Evolutionary conservation across 108 stramenopile genomes (phyloP), one percentile per base, ranked within the genome.

Genomic region (Pseudonitzschia delicatissima): DNA sequence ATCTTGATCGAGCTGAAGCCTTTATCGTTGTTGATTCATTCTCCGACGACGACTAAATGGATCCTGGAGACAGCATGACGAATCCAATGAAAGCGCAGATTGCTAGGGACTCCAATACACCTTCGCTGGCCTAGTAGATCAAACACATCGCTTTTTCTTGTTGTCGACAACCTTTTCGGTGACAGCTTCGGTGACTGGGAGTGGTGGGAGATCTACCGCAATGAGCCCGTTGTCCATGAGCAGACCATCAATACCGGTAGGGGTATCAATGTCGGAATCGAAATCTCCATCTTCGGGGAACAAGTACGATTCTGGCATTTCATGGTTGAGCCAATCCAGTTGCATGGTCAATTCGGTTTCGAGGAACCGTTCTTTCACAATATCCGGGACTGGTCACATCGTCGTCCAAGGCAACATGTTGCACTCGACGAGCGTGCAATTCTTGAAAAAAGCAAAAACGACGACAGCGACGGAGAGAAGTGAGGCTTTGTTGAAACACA

Each of bases 101-200:
- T 15, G 60, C 73, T 23, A 74, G 31, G n/a, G 73, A 74, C 15
- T 74, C 73, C n/a, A 74, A 11, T 2, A 62, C 60, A 23, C 73
- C 73, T 20, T 74, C 66, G 44, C 61, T 59, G 26, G 35, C 61
- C n/a, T 4, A 74, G 27, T 4, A 60, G 36, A 49, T 74, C 73
- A 26, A 73, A 39, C 4, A 57, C 18, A 9, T 45, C 33, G 17
- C 26, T 18, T 27, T n/a, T 57, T 65, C 57, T 59, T 53, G 39
- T 58, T 45, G n/a, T 55, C 53, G 12, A 39, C 39, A 4, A 33
- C 18, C 17, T 26, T 32, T 18, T 33, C 11, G 8, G 13, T 2
- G 55, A 26, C 21, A 2, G 78, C 61, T 26, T 58, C 17, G 23
- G 58, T 72, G 28, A 6, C 62, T 40, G 28, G 27, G 25, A 67